Percentiles rank a stretch among this genome's conserved stretches.
Conservation (phyloP, 2,329 filamentous ascomycete genomes). For the Aspergillus sergii region DNA sequence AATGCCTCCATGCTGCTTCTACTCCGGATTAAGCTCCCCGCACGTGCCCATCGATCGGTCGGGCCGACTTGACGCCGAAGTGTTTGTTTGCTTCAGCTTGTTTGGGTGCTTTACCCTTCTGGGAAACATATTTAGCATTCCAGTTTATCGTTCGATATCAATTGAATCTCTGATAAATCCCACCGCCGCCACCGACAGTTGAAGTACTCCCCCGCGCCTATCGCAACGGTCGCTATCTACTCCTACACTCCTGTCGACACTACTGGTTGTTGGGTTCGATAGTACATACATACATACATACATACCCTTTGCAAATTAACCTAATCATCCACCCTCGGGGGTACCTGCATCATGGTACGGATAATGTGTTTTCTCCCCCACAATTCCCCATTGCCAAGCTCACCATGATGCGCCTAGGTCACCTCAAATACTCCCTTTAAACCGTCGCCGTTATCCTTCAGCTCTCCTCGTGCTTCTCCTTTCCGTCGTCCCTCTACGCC, state of each 20-base stretch:
- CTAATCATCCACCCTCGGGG: background rate
- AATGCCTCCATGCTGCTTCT: background rate
- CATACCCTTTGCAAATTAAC: background rate
- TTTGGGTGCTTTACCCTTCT: conserved; percentile 16
- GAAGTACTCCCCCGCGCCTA: background rate
- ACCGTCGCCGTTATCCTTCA: conserved; percentile 71
- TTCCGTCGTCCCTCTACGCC: conserved; percentile 68
- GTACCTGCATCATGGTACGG: conserved; percentile 25
- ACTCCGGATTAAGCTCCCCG: conserved; percentile 9
- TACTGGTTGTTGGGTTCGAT: background rate
- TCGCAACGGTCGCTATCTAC: background rate
- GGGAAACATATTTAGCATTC: conserved; percentile 15
- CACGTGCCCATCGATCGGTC: conserved; percentile 20
- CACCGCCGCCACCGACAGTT: too few species aligned
- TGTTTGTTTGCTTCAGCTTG: conserved; percentile 25
- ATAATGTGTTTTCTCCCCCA: background rate
- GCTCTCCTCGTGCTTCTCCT: conserved; percentile 69
- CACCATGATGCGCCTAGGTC: conserved; percentile 25
- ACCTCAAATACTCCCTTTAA: conserved; percentile 65
- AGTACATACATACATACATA: background rate
- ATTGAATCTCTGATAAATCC: background rate
- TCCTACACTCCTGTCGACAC: background rate
- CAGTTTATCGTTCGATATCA: conserved; percentile 9
- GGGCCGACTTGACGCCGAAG: conserved; percentile 23
- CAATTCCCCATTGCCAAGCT: background rate